A percentile compares a stretch with the other conserved stretches of the same genome.
Conservation (phyloP, 208 protist species). For the Trypanosoma theileri region DNA sequence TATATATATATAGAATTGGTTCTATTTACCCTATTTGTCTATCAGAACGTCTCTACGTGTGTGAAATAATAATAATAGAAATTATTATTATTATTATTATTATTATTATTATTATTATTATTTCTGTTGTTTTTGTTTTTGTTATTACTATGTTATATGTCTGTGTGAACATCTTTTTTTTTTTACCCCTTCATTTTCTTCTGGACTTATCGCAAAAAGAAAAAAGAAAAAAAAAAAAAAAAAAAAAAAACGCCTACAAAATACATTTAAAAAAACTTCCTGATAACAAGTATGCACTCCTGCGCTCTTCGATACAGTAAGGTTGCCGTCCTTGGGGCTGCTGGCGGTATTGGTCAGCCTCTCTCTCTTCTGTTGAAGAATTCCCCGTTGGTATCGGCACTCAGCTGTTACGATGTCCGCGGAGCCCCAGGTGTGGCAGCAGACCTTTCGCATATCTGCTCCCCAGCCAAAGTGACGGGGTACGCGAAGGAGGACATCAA, state of each 20-base stretch:
- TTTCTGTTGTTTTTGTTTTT: too few relatives aligned
- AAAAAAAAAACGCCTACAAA: background rate
- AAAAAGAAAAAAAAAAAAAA: background rate
- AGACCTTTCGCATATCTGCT: constrained; percentile 88
- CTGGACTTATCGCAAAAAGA: too few relatives aligned
- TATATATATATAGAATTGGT: too few relatives aligned
- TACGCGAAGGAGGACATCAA: constrained; percentile 65
- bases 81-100: too few relatives aligned
- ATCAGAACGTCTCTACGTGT: too few relatives aligned
- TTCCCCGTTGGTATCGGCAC: constrained; percentile 61
- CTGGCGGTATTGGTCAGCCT: constrained; percentile 96
- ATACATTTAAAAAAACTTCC: background rate
- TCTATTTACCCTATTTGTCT: too few relatives aligned
- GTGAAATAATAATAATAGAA: too few relatives aligned
- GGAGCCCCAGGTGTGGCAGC: constrained; percentile 84
- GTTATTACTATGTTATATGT: too few relatives aligned
- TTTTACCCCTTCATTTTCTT: too few relatives aligned
- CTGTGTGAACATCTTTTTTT: too few relatives aligned
- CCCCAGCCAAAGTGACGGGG: constrained; percentile 71
- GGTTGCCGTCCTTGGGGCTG: constrained; percentile 93
- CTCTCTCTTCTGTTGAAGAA: constrained; percentile 94
- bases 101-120: too few relatives aligned
- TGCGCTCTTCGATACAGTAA: constrained; percentile 17
- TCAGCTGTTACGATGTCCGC: constrained; percentile 91
- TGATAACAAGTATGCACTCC: constrained; percentile 20